Evolutionary conservation across 805 yeast species (phyloP).

Genomic region (Ogataea nonfermentans): DNA sequence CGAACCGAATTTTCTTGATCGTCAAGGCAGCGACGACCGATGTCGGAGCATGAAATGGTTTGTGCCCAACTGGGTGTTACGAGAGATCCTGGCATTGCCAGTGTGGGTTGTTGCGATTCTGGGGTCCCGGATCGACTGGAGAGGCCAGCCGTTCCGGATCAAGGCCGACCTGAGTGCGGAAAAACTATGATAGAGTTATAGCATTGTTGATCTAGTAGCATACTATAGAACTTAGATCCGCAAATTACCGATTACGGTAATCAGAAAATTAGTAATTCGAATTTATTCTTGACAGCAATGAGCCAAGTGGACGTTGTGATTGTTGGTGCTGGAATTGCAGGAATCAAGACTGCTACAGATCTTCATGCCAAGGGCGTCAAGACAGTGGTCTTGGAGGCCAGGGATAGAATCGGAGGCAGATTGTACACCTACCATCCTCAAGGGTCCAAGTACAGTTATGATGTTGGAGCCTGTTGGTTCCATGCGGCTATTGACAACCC

Average conservation of each 20-base stretch:
- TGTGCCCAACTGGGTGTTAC: conserved; percentile 54
- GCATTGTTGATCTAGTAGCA: conserved; percentile 1
- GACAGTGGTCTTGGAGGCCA: conserved; percentile 45
- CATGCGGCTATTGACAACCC: conserved; percentile 46
- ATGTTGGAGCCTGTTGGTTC: conserved; percentile 56
- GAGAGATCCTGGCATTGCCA: conserved; percentile 78
- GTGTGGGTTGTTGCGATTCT: conserved; percentile 79
- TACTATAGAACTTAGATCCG: background rate
- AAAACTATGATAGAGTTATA: conserved; percentile 33
- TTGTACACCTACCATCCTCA: conserved; percentile 32
- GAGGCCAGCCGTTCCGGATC: conserved; percentile 74
- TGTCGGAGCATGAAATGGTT: conserved; percentile 20
- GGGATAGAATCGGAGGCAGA: conserved; percentile 47
- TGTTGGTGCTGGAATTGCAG: conserved; percentile 53
- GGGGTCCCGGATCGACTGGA: conserved; percentile 76
- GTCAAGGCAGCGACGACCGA: conserved; percentile 51
- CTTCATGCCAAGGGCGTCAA: conserved; percentile 33
- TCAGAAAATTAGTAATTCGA: background rate
- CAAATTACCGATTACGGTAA: no score
- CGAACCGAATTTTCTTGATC: conserved; percentile 14
- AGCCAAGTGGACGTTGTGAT: conserved; percentile 34
- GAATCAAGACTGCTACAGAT: conserved; percentile 47
- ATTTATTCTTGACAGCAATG: background rate
- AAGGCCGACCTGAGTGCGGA: conserved; percentile 76
- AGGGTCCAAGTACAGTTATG: conserved; percentile 34